Evolutionary conservation across 148 eudicot genomes (phyloP).

Genomic region (Cornus suecica): DNA sequence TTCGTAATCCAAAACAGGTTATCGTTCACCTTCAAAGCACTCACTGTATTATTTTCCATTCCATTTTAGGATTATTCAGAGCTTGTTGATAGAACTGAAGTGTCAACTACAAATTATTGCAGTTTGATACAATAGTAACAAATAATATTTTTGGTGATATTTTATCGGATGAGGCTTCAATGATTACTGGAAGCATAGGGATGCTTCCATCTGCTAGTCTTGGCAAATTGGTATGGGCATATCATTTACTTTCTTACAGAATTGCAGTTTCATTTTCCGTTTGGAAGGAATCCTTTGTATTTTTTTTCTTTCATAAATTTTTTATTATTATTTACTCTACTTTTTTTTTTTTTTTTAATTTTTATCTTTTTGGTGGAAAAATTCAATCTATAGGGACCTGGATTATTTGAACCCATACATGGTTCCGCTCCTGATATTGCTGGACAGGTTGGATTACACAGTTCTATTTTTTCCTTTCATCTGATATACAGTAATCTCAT

Average conservation of each 20-base stretch:
- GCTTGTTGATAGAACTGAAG: not conserved
- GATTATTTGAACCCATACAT: conserved; percentile 92
- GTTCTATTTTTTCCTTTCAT: conserved; percentile 1
- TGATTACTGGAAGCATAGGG: conserved; percentile 97
- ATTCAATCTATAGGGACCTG: conserved; percentile 69
- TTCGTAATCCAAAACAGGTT: conserved; percentile 96
- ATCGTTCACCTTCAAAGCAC: not conserved
- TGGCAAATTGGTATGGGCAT: conserved; percentile 56
- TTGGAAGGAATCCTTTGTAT: not conserved
- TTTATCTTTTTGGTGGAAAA: not conserved
- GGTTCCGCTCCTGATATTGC: conserved; percentile 99
- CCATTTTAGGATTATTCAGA: not conserved
- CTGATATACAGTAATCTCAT: not conserved
- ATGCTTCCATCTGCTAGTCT: conserved; percentile 98
- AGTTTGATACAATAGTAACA: conserved; percentile 95
- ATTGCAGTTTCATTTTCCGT: not conserved
- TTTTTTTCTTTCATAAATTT: not conserved
- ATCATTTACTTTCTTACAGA: not conserved
- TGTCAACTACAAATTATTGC: conserved; percentile 23
- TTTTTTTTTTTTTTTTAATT: not conserved
- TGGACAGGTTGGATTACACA: conserved; percentile 59
- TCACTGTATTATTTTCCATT: not conserved
- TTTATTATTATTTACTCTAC: not conserved
- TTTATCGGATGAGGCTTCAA: conserved; percentile 92
- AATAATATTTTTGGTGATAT: conserved; percentile 96